Base-by-base conservation (phyloP, 345 rosid species). In the Brassica napus region DNA sequence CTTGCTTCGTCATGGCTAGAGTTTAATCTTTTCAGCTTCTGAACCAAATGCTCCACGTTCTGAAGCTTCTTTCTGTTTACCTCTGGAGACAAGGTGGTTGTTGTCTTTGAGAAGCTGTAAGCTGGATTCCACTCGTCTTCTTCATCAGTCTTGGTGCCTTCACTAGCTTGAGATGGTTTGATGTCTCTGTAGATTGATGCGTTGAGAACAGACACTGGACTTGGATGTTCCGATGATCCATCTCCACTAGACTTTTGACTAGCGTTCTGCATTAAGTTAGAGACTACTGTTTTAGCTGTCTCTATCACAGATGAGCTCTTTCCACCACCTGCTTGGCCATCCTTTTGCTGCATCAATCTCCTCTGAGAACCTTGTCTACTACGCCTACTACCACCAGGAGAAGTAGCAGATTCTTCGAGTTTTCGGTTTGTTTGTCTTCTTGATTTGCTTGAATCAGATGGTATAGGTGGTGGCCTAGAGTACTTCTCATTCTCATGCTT, bases 161-260 rank as follows among this genome's bases (percentile, higher is more conserved):
- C 65, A 24, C 37, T 34, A 52, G 65, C 32, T 79, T 62, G 95
- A 57, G 90, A 87, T 47, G 84, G 74, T 18, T 78, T 78, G 70
- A 88, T 92, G 76, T 89, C 96, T 76, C 76, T 81, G 80, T 88
- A 89, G 21, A 81, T 69, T 9, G 84, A 83, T 62, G 80, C 69
- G 66, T 89, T 95, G 49, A 92, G 93, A 69, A 94, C 97, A 55
- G 99, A 92, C 65, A 92, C 88, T 2, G 98, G 99, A 86, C 94
- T 94, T 54, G 85, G 94, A 82, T 91, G 89, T 76, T 92, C 97
- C 30, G 59, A 74, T 10, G 81, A 73, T 72, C 83, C 83, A 42
- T 85, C 91, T 73, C 90, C 89, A 78, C 79, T 82, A 35, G 82
- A 28, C 61, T 75, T 78, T 44, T 82, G 78, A 76, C 68, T 47